A percentile compares a stretch with the other conserved stretches of the same genome.
These are phyloP conservation scores for Pogostemon cablin DNA, from an alignment of 257 asterid genomes.

Conservation along the genomic window DNA sequence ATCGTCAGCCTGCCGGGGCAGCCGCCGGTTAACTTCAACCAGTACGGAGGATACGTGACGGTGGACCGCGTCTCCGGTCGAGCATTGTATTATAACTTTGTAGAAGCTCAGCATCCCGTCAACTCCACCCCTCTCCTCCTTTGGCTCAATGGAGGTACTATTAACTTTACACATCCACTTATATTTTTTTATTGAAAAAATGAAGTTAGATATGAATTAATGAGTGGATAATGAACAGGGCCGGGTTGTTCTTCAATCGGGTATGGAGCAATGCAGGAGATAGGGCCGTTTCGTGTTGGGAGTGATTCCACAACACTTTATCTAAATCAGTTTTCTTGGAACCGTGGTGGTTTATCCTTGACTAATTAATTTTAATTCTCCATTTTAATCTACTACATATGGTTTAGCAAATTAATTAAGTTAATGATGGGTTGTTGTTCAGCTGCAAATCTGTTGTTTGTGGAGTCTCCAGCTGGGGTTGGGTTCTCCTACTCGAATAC, in stretches of 20 bases:
- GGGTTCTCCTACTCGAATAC: constrained; percentile 85
- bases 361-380: neutral
- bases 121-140: constrained; percentile 69
- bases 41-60: constrained; percentile 73
- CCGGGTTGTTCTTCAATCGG: constrained; percentile 94
- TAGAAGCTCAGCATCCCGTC: constrained; percentile 45
- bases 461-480: constrained; percentile 90
- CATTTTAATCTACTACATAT: neutral
- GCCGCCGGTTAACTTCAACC: constrained; percentile 53
- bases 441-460: constrained; percentile 75
- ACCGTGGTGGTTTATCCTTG: constrained; percentile 44
- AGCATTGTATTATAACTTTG: constrained; percentile 65
- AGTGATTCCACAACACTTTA: constrained; percentile 82
- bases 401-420: too few species aligned
- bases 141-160: constrained; percentile 86
- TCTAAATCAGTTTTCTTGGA: constrained; percentile 71
- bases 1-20: constrained; percentile 63
- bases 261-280: constrained; percentile 86
- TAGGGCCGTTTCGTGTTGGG: constrained; percentile 77
- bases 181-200: neutral
- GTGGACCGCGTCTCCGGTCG: constrained; percentile 53
- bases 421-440: neutral
- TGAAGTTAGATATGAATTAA: neutral
- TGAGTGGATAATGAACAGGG: constrained; percentile 43
- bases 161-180: neutral